These are phyloP conservation scores for Fagopyrum homotropicum DNA, from an alignment of 148 eudicot genomes.

Conservation along the genomic window DNA sequence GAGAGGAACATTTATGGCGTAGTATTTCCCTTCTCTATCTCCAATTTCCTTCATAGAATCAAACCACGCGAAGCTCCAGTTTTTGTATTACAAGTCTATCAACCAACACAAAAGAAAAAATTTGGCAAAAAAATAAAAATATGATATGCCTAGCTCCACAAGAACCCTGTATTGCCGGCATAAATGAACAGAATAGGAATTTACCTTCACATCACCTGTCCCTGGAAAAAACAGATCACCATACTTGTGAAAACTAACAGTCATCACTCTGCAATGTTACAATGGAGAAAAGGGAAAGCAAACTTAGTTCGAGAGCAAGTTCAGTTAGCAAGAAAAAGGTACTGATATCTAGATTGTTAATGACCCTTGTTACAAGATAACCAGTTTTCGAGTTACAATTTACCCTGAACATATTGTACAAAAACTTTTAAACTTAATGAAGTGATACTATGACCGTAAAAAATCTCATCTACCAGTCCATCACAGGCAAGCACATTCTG, in stretches of 20 bases:
- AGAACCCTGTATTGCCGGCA: not conserved
- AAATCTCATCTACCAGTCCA: not conserved
- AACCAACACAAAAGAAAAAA: conserved; percentile 4
- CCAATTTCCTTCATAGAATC: conserved; percentile 67
- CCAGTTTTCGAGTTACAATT: not conserved
- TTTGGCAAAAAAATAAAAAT: not conserved
- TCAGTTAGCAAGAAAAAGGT: not conserved
- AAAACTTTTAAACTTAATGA: not conserved
- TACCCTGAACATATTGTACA: not conserved
- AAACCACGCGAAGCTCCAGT: conserved; percentile 9
- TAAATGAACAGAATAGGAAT: not conserved
- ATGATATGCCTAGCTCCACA: not conserved
- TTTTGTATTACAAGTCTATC: conserved; percentile 11
- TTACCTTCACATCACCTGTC: conserved; percentile 97
- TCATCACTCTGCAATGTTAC: conserved; percentile 76
- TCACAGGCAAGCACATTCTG: not conserved
- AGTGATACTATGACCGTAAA: not conserved
- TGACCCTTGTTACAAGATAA: not conserved
- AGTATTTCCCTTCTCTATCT: conserved; percentile 85
- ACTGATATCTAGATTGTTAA: not conserved
- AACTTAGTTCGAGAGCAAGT: conserved; percentile 8
- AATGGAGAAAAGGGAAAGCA: conserved; percentile 3
- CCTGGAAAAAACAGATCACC: conserved; percentile 98
- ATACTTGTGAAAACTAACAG: conserved; percentile 94
- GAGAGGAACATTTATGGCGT: conserved; percentile 94